Conservation (phyloP, 1,284 basidiomycete species). For the Phlebopus sp. region DNA sequence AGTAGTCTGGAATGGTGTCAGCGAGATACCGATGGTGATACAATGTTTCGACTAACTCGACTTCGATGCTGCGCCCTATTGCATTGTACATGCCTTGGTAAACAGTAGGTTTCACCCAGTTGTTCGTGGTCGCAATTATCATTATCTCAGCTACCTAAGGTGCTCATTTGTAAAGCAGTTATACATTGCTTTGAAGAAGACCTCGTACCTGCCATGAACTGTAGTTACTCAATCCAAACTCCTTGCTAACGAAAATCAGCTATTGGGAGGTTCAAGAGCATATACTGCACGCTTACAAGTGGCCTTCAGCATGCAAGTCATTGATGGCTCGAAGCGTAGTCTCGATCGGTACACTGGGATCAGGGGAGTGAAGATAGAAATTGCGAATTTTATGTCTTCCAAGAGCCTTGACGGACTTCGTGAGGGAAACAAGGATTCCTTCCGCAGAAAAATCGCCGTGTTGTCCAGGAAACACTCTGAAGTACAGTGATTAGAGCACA, state of each 20-base stretch:
- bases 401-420: constrained; percentile 24
- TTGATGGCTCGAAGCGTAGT: constrained; percentile 40
- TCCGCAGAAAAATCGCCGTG: constrained; percentile 23
- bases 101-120: constrained; percentile 33
- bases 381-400: constrained; percentile 22
- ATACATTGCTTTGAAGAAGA: neutral
- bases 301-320: constrained; percentile 37
- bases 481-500: neutral
- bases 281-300: constrained; percentile 36
- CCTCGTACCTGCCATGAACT: constrained; percentile 39
- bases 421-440: constrained; percentile 24
- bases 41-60: constrained; percentile 26
- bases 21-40: neutral
- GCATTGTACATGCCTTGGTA: constrained; percentile 40
- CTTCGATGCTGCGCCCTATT: constrained; percentile 41
- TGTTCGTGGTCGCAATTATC: constrained; percentile 30
- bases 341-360: constrained; percentile 27
- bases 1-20: constrained; percentile 40
- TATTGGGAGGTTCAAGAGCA: neutral
- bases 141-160: constrained; percentile 36
- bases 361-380: constrained; percentile 31
- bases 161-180: neutral
- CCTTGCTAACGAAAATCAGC: constrained; percentile 34
- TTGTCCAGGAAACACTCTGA: constrained; percentile 23
- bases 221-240: constrained; percentile 45